A percentile compares a stretch with the other conserved stretches of the same genome.
Evolutionary conservation across 257 asterid genomes (phyloP).

Genomic region (Solanum sejunctum): DNA sequence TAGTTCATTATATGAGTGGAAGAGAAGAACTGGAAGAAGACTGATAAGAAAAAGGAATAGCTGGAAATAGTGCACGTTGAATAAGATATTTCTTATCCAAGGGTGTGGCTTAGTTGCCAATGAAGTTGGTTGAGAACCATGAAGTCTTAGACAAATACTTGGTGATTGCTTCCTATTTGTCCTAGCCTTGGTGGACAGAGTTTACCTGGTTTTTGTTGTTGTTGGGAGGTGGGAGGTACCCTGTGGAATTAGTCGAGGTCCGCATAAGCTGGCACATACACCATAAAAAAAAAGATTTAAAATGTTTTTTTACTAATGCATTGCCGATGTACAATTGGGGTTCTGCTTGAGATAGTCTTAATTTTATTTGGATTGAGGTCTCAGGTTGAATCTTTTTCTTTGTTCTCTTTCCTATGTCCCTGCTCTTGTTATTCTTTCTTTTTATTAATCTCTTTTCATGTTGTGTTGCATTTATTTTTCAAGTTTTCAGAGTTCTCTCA

Average conservation of each 20-base stretch:
- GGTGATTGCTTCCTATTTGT: background rate
- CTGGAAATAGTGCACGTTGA: background rate
- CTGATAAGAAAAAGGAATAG: background rate
- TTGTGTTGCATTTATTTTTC: background rate
- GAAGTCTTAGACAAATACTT: background rate
- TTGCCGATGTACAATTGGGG: background rate
- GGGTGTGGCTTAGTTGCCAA: background rate
- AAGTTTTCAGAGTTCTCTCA: background rate
- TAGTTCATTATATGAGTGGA: background rate
- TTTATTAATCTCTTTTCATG: background rate
- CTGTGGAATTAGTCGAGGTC: background rate
- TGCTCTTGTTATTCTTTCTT: background rate
- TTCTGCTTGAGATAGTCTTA: background rate
- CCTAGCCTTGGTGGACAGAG: background rate
- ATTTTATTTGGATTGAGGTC: background rate
- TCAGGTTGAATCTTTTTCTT: background rate
- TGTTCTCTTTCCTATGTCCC: background rate
- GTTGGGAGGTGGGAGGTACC: background rate
- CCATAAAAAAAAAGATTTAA: background rate
- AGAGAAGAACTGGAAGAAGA: background rate
- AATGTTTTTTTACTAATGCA: background rate
- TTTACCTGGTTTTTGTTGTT: background rate
- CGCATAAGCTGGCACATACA: background rate
- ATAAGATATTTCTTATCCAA: background rate
- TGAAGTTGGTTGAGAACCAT: background rate